These are phyloP conservation scores for Cercospora sp. DNA, from an alignment of 2,329 filamentous ascomycete genomes.

Conservation along the genomic window DNA sequence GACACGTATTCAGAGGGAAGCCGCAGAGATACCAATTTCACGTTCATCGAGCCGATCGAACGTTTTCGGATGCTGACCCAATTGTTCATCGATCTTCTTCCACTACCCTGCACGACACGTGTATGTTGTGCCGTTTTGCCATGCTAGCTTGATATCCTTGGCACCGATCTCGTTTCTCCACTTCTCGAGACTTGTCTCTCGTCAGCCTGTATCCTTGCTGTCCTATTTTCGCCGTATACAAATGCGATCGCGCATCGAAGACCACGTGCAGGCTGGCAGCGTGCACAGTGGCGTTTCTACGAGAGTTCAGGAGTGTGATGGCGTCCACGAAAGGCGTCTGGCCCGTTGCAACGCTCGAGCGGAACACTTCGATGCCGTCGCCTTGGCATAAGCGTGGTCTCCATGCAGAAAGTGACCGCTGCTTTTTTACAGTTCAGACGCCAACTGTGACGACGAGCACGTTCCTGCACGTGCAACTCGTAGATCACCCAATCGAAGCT, in stretches of 20 bases:
- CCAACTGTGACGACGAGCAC: background rate
- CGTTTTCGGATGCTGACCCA: background rate
- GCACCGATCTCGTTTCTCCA: background rate
- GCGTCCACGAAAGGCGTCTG: background rate
- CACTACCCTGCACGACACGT: background rate
- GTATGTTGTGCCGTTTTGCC: background rate
- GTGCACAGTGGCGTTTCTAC: background rate
- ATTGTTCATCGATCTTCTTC: background rate
- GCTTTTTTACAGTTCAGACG: background rate
- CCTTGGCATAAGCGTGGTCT: slow-evolving; percentile 2
- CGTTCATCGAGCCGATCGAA: background rate
- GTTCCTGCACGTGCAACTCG: slow-evolving; percentile 1
- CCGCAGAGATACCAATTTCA: background rate
- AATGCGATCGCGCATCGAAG: background rate
- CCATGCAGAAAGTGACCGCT: background rate
- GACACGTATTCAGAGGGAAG: background rate
- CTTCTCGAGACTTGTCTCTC: background rate
- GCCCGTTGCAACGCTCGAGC: background rate
- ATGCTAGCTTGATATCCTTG: background rate
- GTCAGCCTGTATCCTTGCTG: background rate
- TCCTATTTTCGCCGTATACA: background rate
- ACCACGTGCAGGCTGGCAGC: background rate
- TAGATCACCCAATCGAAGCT: background rate
- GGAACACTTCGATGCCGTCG: background rate
- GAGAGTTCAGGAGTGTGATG: background rate